A percentile compares a stretch with the other conserved stretches of the same genome.
Conservation (phyloP, 768 basidiomycete genomes). For the Lepiota brunneoincarnata region DNA sequence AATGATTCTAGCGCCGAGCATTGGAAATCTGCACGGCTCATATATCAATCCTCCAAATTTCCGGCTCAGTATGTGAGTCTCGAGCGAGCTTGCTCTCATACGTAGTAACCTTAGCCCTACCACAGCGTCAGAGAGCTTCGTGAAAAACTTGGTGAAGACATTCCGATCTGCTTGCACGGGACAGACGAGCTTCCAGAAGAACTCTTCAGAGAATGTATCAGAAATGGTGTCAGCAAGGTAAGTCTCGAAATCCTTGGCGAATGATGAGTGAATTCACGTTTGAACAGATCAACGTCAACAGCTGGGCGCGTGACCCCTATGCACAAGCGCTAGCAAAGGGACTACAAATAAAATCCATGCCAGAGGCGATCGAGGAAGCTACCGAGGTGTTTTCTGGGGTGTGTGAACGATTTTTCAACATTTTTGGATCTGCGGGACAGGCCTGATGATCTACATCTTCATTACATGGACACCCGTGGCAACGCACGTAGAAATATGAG, state of each 20-base stretch:
- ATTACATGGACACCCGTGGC: too few relatives aligned
- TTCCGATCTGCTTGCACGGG: slow-evolving; percentile 43
- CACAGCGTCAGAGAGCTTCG: slow-evolving; percentile 35
- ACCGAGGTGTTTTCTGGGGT: slow-evolving; percentile 38
- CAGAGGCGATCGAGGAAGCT: slow-evolving; percentile 43
- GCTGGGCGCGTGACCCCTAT: slow-evolving; percentile 45
- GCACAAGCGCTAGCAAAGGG: slow-evolving; percentile 29
- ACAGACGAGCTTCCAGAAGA: slow-evolving; percentile 43
- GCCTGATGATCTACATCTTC: slow-evolving; percentile 18
- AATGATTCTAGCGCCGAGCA: slow-evolving; percentile 43
- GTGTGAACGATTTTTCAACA: slow-evolving; percentile 37
- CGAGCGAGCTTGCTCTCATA: neutral
- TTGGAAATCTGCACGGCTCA: slow-evolving; percentile 45
- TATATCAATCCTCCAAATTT: slow-evolving; percentile 46
- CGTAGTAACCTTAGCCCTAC: neutral
- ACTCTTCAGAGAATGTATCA: slow-evolving; percentile 43
- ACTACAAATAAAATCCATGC: slow-evolving; percentile 36
- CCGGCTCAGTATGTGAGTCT: slow-evolving; percentile 38
- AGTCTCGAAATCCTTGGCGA: neutral
- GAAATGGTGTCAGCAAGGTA: slow-evolving; percentile 44
- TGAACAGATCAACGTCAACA: slow-evolving; percentile 42
- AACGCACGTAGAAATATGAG: too few relatives aligned
- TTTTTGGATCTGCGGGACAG: slow-evolving; percentile 42
- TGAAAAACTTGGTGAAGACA: slow-evolving; percentile 28
- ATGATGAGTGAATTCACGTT: neutral